phyloP scores from a whole-genome alignment of 768 basidiomycete species.

The Cystoderma amianthinum region DNA sequence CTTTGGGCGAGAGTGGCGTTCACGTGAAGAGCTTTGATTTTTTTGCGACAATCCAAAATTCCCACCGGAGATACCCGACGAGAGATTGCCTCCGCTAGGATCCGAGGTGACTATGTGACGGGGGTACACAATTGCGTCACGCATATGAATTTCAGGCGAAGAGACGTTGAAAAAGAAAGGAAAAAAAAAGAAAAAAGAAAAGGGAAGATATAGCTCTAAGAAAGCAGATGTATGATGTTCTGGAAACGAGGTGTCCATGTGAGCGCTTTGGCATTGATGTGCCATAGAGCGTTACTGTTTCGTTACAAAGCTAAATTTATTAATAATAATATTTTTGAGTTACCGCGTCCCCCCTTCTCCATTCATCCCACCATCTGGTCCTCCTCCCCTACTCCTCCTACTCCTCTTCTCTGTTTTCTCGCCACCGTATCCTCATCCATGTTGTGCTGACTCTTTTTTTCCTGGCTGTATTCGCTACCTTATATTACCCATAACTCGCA shows the following conservation, averaged over 20 bases:
- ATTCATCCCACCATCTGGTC: conserved; percentile 5
- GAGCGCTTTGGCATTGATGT: neutral
- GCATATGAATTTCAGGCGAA: too few species aligned
- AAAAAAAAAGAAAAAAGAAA: too few species aligned
- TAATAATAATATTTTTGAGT: conserved; percentile 1
- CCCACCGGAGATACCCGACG: conserved; percentile 5
- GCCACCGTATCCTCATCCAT: conserved; percentile 15
- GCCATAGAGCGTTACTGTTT: neutral
- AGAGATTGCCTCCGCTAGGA: conserved; percentile 8
- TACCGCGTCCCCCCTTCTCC: neutral
- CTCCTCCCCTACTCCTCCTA: conserved; percentile 15
- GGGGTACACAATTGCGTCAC: too few species aligned
- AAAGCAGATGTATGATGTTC: too few species aligned
- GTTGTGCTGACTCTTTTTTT: conserved; percentile 18
- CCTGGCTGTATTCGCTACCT: conserved; percentile 14
- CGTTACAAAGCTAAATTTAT: neutral
- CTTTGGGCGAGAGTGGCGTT: neutral
- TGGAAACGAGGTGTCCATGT: conserved; percentile 17
- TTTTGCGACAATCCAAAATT: neutral
- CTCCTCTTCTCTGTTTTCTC: conserved; percentile 9
- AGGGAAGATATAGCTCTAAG: too few species aligned
- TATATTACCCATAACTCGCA: conserved; percentile 6
- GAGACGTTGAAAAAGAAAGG: too few species aligned
- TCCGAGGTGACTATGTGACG: conserved; percentile 14
- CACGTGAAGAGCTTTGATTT: neutral